Conservation (phyloP, 2,329 filamentous ascomycete genomes). For the Laburnicola sp. region DNA sequence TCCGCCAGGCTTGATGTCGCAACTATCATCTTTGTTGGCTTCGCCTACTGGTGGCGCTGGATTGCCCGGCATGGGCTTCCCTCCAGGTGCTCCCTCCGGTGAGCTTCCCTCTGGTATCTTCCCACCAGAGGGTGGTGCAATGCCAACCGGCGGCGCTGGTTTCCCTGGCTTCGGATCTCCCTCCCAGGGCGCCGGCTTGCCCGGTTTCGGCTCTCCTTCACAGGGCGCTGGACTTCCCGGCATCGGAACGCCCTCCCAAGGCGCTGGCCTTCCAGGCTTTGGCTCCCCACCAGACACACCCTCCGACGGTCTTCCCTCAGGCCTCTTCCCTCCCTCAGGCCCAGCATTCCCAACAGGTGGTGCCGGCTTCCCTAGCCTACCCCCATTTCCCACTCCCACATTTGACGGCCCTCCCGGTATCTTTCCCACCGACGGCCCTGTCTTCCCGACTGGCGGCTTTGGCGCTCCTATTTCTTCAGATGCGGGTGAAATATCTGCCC, state of each 20-base stretch:
- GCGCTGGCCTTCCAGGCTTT: too few relatives aligned
- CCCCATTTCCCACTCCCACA: background rate
- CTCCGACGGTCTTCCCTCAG: too few relatives aligned
- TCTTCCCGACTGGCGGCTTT: slow-evolving; percentile 8
- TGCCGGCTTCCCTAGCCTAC: background rate
- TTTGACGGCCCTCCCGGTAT: slow-evolving; percentile 7
- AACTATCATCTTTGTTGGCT: background rate
- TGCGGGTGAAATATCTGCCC: slow-evolving; percentile 8
- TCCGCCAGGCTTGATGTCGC: background rate
- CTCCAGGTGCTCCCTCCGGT: background rate
- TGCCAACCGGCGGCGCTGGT: background rate
- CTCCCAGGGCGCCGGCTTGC: background rate
- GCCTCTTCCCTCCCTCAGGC: too few relatives aligned
- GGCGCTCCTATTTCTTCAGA: slow-evolving; percentile 5
- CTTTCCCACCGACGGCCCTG: slow-evolving; percentile 11
- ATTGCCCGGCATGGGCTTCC: background rate
- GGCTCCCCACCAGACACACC: too few relatives aligned
- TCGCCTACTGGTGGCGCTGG: slow-evolving; percentile 1
- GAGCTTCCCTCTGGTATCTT: background rate
- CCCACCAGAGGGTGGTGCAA: background rate
- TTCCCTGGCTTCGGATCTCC: background rate
- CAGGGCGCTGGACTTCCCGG: too few relatives aligned
- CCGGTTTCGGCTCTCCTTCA: background rate
- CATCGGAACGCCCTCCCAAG: too few relatives aligned
- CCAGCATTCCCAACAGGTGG: background rate